A percentile compares a stretch with the other conserved stretches of the same genome.
phyloP scores from a whole-genome alignment of 2,329 filamentous ascomycete genomes.

The Phialemonium atrogriseum region DNA sequence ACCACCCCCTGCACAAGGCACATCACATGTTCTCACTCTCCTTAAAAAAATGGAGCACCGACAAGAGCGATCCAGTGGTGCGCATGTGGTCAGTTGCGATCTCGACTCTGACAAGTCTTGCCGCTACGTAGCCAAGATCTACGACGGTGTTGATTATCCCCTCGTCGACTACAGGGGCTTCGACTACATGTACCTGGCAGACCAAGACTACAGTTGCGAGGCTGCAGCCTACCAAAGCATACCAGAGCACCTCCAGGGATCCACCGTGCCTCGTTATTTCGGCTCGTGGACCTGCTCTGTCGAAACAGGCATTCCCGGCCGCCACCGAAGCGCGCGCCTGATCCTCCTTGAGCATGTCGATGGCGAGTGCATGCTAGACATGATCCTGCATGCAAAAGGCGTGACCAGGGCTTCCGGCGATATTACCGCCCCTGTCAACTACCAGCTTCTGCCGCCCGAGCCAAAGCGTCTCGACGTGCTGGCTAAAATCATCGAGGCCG shows the following conservation, averaged over 20 bases:
- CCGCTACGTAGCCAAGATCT: conserved; percentile 7
- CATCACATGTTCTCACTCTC: no score
- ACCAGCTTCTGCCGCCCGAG: conserved; percentile 3
- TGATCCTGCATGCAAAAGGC: not conserved
- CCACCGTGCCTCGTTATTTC: conserved; percentile 1
- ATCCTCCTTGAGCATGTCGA: conserved; percentile 1
- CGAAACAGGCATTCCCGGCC: not conserved
- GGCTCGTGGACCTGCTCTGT: conserved; percentile 2
- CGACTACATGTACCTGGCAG: conserved; percentile 2
- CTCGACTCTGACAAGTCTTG: conserved; percentile 1
- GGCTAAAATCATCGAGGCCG: conserved; percentile 1
- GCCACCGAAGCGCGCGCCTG: conserved; percentile 1
- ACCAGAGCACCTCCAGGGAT: not conserved
- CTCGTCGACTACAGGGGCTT: no score
- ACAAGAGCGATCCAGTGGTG: no score
- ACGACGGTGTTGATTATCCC: conserved; percentile 4
- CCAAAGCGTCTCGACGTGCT: conserved; percentile 1
- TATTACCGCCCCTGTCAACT: no score
- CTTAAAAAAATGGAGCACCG: no score
- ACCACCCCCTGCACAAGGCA: no score
- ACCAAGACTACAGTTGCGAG: conserved; percentile 3
- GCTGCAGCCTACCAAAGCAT: conserved; percentile 3
- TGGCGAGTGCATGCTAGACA: conserved; percentile 2
- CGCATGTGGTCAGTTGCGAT: conserved; percentile 5
- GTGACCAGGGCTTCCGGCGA: no score